A percentile compares a stretch with the other conserved stretches of the same genome.
phyloP scores from a whole-genome alignment of 495 filamentous ascomycete species.

The Bryoglossum gracile region DNA sequence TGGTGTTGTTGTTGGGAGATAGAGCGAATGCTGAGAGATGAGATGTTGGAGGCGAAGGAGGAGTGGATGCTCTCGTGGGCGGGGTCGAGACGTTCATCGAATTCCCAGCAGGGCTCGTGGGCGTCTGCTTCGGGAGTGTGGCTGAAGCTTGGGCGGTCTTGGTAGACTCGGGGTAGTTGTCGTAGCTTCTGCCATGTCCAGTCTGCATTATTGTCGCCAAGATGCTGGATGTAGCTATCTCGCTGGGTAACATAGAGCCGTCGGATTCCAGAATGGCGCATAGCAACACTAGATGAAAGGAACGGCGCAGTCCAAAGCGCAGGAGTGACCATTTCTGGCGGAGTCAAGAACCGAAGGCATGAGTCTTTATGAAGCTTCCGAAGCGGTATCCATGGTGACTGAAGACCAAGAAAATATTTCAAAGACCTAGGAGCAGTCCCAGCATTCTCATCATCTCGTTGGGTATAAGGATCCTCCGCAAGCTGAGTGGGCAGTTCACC shows the following conservation, averaged over 20 bases:
- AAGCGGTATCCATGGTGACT: slow-evolving; percentile 56
- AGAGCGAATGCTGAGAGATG: slow-evolving; percentile 31
- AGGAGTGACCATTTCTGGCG: slow-evolving; percentile 58
- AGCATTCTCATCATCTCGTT: slow-evolving; percentile 15
- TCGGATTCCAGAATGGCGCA: slow-evolving; percentile 50
- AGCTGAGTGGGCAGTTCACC: slow-evolving; percentile 40
- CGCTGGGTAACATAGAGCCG: slow-evolving; percentile 60
- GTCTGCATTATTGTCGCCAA: slow-evolving; percentile 34
- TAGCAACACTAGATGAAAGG: slow-evolving; percentile 52
- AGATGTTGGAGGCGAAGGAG: slow-evolving; percentile 30
- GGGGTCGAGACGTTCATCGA: slow-evolving; percentile 47
- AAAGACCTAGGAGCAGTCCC: slow-evolving; percentile 3
- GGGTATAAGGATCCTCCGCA: slow-evolving; percentile 18
- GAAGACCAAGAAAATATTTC: slow-evolving; percentile 36
- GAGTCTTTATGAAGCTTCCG: slow-evolving; percentile 64
- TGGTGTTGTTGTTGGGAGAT: slow-evolving; percentile 5
- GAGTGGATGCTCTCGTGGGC: slow-evolving; percentile 29
- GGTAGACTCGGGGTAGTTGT: slow-evolving; percentile 48
- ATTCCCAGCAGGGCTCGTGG: slow-evolving; percentile 48
- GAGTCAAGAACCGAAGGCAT: slow-evolving; percentile 54
- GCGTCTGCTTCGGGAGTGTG: slow-evolving; percentile 51
- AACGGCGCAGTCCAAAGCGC: slow-evolving; percentile 62
- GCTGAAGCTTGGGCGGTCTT: slow-evolving; percentile 33
- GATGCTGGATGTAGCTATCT: slow-evolving; percentile 53
- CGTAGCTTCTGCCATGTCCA: slow-evolving; percentile 58